phyloP scores from a whole-genome alignment of 2,329 filamentous ascomycete genomes.

The Beauveria sp. region DNA sequence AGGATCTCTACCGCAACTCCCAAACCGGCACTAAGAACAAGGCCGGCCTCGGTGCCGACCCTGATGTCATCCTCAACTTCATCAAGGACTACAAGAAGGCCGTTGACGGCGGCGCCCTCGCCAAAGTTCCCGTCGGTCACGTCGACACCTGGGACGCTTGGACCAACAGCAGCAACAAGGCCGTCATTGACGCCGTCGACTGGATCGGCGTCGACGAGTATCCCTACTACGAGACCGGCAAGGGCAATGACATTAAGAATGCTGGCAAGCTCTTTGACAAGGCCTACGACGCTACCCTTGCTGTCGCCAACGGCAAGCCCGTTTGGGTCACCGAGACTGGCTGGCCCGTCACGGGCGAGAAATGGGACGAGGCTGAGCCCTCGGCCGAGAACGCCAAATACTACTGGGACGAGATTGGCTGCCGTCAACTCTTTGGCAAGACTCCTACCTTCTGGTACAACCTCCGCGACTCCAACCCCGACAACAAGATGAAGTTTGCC shows the following conservation, averaged over 20 bases:
- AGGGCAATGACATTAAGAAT: slow-evolving; percentile 49
- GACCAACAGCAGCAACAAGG: slow-evolving; percentile 51
- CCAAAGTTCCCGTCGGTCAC: slow-evolving; percentile 51
- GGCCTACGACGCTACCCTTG: slow-evolving; percentile 36
- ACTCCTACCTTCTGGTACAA: slow-evolving; percentile 55
- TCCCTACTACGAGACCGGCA: slow-evolving; percentile 55
- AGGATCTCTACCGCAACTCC: slow-evolving; percentile 58
- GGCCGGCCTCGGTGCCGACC: slow-evolving; percentile 50
- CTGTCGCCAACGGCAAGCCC: slow-evolving; percentile 42
- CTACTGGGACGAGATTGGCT: slow-evolving; percentile 57
- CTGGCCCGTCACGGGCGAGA: slow-evolving; percentile 51
- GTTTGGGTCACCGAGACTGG: slow-evolving; percentile 60
- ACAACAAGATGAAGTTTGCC: slow-evolving; percentile 51
- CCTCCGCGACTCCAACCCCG: slow-evolving; percentile 53
- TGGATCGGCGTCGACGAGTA: slow-evolving; percentile 60
- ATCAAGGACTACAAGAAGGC: slow-evolving; percentile 56
- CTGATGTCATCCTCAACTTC: slow-evolving; percentile 54
- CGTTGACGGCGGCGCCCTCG: slow-evolving; percentile 39
- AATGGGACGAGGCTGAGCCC: slow-evolving; percentile 47
- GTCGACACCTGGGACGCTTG: slow-evolving; percentile 63
- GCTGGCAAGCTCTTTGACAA: slow-evolving; percentile 46
- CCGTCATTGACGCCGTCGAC: slow-evolving; percentile 55
- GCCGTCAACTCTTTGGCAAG: slow-evolving; percentile 48
- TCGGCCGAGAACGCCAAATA: slow-evolving; percentile 51
- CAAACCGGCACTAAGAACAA: slow-evolving; percentile 56